A percentile compares a stretch with the other conserved stretches of the same genome.
Evolutionary conservation across 371 early-diverging fungal genomes (phyloP).

Genomic region (Mortierella sp.): DNA sequence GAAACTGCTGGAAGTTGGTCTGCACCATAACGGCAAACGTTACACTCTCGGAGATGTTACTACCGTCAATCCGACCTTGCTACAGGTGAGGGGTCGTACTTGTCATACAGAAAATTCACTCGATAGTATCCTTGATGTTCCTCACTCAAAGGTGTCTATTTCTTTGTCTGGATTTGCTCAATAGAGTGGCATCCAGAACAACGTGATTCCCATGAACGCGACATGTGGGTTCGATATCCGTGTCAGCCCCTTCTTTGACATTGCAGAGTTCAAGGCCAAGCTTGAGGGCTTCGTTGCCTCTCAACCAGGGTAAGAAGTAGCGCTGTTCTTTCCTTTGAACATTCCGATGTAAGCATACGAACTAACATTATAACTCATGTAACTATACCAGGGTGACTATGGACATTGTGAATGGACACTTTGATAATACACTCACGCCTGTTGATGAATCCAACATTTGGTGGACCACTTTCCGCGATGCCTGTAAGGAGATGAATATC

Average conservation of each 20-base stretch:
- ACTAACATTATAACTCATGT: neutral
- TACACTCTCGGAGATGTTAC: constrained; percentile 82
- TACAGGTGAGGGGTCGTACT: constrained; percentile 68
- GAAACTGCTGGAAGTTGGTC: constrained; percentile 60
- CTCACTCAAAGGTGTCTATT: too few relatives aligned
- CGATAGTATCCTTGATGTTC: too few relatives aligned
- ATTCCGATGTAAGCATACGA: too few relatives aligned
- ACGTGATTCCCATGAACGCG: constrained; percentile 76
- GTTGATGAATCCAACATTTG: constrained; percentile 67
- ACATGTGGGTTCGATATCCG: constrained; percentile 78
- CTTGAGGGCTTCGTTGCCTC: constrained; percentile 65
- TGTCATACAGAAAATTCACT: too few relatives aligned
- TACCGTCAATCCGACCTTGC: constrained; percentile 77
- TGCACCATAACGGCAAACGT: constrained; percentile 55
- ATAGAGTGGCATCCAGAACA: constrained; percentile 66
- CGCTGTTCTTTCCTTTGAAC: too few relatives aligned
- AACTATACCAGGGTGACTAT: constrained; percentile 57
- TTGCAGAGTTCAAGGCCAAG: constrained; percentile 61
- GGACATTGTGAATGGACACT: constrained; percentile 68
- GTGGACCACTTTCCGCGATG: constrained; percentile 67
- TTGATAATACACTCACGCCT: constrained; percentile 59
- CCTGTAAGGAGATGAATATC: constrained; percentile 57
- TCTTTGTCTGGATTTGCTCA: too few relatives aligned
- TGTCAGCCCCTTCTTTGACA: constrained; percentile 72
- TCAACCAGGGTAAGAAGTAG: constrained; percentile 58